A percentile compares a stretch with the other conserved stretches of the same genome.
Evolutionary conservation across 352 stramenopile species (phyloP).

Genomic region (Globisporangium splendens): DNA sequence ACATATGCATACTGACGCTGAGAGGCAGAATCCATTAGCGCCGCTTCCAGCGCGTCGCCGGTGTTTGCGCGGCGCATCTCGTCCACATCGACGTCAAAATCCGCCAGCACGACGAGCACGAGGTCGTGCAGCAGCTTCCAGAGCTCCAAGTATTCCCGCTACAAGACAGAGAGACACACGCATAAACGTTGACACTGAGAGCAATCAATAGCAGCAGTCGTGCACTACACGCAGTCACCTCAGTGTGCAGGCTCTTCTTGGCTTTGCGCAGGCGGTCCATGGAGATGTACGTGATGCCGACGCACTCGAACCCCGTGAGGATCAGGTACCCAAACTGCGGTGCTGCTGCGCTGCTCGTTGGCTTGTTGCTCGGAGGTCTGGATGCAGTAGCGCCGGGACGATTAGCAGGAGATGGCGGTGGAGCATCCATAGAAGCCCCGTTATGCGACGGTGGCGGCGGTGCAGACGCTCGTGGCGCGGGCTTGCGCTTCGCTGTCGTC

Average conservation of each 20-base stretch:
- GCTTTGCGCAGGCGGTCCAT: slow-evolving; percentile 55
- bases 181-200: too few species aligned
- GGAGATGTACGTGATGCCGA: slow-evolving; percentile 50
- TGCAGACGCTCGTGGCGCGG: background rate
- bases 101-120: slow-evolving; percentile 50
- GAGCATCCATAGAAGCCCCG: background rate
- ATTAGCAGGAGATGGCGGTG: background rate
- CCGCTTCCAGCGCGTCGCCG: slow-evolving; percentile 11
- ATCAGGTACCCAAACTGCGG: slow-evolving; percentile 48
- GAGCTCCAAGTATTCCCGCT: slow-evolving; percentile 36
- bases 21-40: slow-evolving; percentile 19
- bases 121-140: slow-evolving; percentile 69
- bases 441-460: background rate
- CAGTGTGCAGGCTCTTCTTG: slow-evolving; percentile 43
- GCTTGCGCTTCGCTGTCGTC: slow-evolving; percentile 1
- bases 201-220: background rate
- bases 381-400: background rate
- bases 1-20: slow-evolving; percentile 12
- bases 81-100: slow-evolving; percentile 48
- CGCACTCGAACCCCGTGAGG: slow-evolving; percentile 29
- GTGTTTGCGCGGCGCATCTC: slow-evolving; percentile 32
- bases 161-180: background rate
- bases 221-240: too few species aligned
- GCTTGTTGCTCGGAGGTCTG: background rate
- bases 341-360: slow-evolving; percentile 5